Conservation (phyloP, 352 stramenopile species). For the Phytophthora pinifolia region DNA sequence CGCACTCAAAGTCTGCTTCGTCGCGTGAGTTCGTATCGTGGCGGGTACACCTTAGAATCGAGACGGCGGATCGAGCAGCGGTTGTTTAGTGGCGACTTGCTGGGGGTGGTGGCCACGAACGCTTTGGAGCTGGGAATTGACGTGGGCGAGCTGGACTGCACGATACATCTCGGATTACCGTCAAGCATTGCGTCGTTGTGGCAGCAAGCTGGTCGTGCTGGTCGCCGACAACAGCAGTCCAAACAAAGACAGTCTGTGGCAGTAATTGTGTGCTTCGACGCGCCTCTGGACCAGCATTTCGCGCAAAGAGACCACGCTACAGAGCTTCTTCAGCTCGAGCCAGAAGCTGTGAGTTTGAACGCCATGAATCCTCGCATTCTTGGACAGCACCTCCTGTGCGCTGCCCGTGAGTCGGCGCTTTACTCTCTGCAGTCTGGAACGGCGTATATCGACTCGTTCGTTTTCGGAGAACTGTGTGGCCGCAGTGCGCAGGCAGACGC, state of each 20-base stretch:
- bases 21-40: constrained; percentile 93
- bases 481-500: background rate
- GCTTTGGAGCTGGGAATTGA: constrained; percentile 98
- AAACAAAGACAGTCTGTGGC: constrained; percentile 79
- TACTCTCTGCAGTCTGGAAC: constrained; percentile 63
- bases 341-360: constrained; percentile 86
- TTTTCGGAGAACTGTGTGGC: constrained; percentile 44
- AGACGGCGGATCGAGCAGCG: constrained; percentile 93
- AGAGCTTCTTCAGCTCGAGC: constrained; percentile 69
- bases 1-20: constrained; percentile 30
- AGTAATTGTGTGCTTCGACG: constrained; percentile 95
- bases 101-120: constrained; percentile 96
- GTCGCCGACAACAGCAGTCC: constrained; percentile 72
- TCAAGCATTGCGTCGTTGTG: constrained; percentile 92
- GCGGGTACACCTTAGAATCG: constrained; percentile 93
- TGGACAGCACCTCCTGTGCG: constrained; percentile 93
- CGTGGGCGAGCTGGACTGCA: constrained; percentile 93
- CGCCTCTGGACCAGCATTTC: constrained; percentile 94
- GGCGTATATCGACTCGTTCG: constrained; percentile 59
- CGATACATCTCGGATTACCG: constrained; percentile 95
- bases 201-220: constrained; percentile 96
- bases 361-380: constrained; percentile 87
- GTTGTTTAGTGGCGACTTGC: constrained; percentile 94
- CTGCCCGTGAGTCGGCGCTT: constrained; percentile 91
- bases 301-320: constrained; percentile 44